phyloP scores from a whole-genome alignment of 1,139 yeast genomes.

The Pichia sp. region DNA sequence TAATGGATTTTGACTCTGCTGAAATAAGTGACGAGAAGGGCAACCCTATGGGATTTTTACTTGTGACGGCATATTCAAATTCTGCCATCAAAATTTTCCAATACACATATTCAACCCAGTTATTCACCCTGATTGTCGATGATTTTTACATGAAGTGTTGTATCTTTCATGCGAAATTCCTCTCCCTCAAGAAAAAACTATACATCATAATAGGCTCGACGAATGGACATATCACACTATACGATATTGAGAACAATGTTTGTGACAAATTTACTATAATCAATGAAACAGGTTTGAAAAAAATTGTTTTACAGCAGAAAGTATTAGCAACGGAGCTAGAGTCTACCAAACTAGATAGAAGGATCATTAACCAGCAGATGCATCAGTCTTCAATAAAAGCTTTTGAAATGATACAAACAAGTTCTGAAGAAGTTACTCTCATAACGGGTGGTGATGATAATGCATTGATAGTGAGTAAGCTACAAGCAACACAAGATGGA shows the following conservation, averaged over 20 bases:
- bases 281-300: neutral
- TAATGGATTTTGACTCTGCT: conserved; percentile 72
- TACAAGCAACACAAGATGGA: conserved; percentile 14
- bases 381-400: conserved; percentile 87
- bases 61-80: conserved; percentile 79
- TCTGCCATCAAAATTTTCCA: conserved; percentile 69
- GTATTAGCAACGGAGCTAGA: neutral
- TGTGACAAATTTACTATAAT: conserved; percentile 15
- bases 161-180: conserved; percentile 55
- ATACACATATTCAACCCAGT: conserved; percentile 37
- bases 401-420: conserved; percentile 33
- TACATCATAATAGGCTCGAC: conserved; percentile 64
- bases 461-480: conserved; percentile 48
- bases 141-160: conserved; percentile 73
- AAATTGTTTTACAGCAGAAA: neutral
- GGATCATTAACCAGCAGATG: conserved; percentile 45
- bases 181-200: conserved; percentile 33
- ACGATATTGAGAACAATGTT: conserved; percentile 43
- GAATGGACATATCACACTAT: conserved; percentile 71
- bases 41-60: conserved; percentile 43
- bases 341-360: conserved; percentile 14
- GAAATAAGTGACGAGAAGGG: conserved; percentile 21
- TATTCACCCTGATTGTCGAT: conserved; percentile 43
- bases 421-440: conserved; percentile 13
- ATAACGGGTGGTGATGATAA: conserved; percentile 94